These are phyloP conservation scores for Wickerhamomyces canadensis DNA, from an alignment of 805 yeast species.

Conservation along the genomic window DNA sequence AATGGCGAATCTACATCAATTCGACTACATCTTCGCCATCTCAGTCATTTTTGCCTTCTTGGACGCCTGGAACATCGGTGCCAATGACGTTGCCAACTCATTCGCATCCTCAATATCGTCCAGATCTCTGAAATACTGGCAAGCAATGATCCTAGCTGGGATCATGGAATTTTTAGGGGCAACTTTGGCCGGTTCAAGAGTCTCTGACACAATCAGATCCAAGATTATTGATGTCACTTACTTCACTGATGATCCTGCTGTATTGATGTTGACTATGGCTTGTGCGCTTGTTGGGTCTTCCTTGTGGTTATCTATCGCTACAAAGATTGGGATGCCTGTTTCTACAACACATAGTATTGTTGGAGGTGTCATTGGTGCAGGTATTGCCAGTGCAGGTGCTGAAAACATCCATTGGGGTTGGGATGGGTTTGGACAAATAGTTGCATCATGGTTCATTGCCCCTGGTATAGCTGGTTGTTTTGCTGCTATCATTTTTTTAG, in stretches of 20 bases:
- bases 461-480: constrained; percentile 64
- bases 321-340: constrained; percentile 67
- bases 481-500: constrained; percentile 51
- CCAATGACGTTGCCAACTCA: constrained; percentile 78
- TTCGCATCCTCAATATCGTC: constrained; percentile 75
- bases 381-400: constrained; percentile 68
- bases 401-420: constrained; percentile 66
- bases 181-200: constrained; percentile 66
- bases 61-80: constrained; percentile 79
- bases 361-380: constrained; percentile 71
- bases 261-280: constrained; percentile 69
- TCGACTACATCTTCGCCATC: constrained; percentile 66
- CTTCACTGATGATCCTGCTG: constrained; percentile 55
- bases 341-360: constrained; percentile 78
- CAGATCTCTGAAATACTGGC: constrained; percentile 63
- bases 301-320: constrained; percentile 62
- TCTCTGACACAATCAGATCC: constrained; percentile 65
- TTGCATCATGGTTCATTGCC: constrained; percentile 79
- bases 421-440: constrained; percentile 64
- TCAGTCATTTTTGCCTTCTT: constrained; percentile 66
- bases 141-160: constrained; percentile 69
- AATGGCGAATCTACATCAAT: constrained; percentile 28
- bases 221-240: constrained; percentile 50
- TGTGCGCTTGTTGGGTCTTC: constrained; percentile 74
- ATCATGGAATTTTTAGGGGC: constrained; percentile 74